Base-by-base conservation (phyloP, 2,329 filamentous ascomycete genomes). In the Pseudogymnoascus destructans region DNA sequence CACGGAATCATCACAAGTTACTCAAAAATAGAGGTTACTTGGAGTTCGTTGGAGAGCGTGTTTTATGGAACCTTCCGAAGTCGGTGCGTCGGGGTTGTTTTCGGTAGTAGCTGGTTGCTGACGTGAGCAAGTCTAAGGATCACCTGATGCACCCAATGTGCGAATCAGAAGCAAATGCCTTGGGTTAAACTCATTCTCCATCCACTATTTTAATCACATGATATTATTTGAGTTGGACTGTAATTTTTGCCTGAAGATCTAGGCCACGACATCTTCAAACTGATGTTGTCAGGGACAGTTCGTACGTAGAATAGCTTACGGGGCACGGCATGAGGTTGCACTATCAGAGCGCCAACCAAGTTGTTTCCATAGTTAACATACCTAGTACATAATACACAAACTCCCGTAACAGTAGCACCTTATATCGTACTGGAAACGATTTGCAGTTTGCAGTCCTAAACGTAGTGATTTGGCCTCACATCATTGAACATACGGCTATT, bases 51-150 rank as follows among this genome's bases (percentile, higher is more conserved):
- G 36, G 36, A 8, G 36, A 15, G 36, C 19, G 21, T 23, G 40
- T 46, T 46, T 19, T 46, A 46, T 46, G 38, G 38, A 42, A 42
- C 38, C 38, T 42, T 42, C 38, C 38, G 38, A 42, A 42, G 38
- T 42, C 38, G 38, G 13, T 42, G 36, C 10, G 11, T 8, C 36
- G 11, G 36, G 6, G 36, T 3, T 5, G 36, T 40, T 42, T 42
- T 42, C 38, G n/a, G 13, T 40, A 40, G 38, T 23, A 42, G 13
- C 38, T 1, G 38, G 11, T 42, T 42, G 38, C 38, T 42, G 38
- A 42, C 38, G 38, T 42, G 38, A 42, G 38, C 38, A 42, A 42
- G 38, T 42, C 38, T 13, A 3, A 42, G 3, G 5, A 42, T 42
- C 38, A 42, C 38, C 2, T 42, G 38, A 42, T 42, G 17, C 38